Evolutionary conservation across 495 filamentous ascomycete genomes (phyloP).

Genomic region (Xylaria longipes): DNA sequence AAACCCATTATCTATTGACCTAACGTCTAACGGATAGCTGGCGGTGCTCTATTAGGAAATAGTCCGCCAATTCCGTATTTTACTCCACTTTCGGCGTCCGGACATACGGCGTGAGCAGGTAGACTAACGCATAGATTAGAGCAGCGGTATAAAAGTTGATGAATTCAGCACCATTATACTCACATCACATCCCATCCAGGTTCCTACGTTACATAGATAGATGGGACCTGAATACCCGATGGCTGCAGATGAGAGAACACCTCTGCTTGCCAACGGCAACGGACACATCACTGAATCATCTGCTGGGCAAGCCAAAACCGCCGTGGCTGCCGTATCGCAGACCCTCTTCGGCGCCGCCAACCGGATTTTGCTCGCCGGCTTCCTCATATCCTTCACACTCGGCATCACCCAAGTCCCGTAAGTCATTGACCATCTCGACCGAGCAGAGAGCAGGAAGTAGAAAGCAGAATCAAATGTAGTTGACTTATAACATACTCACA

Average conservation of each 20-base stretch:
- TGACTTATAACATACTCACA: constrained; percentile 25
- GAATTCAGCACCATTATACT: neutral
- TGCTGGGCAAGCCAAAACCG: neutral
- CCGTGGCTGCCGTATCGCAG: constrained; percentile 18
- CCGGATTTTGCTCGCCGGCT: constrained; percentile 57
- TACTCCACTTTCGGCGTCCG: too few species aligned
- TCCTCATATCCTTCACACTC: constrained; percentile 62
- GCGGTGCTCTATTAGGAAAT: too few species aligned
- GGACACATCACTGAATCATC: constrained; percentile 6
- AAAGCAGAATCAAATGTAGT: neutral
- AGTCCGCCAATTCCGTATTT: too few species aligned
- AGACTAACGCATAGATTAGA: neutral
- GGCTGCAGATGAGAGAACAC: constrained; percentile 38
- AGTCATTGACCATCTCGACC: constrained; percentile 24
- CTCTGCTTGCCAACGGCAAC: constrained; percentile 32
- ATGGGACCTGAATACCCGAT: constrained; percentile 11
- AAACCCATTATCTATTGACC: neutral
- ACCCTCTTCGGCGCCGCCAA: constrained; percentile 44
- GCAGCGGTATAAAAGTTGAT: neutral
- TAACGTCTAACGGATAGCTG: too few species aligned
- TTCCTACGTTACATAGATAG: neutral
- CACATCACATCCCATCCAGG: neutral
- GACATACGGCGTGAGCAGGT: neutral
- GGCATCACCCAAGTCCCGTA: constrained; percentile 65
- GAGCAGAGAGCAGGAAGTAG: neutral